Evolutionary conservation across 225 moss, liverwort and hornwort species (phyloP).

Genomic region (Climacium dendroides): DNA sequence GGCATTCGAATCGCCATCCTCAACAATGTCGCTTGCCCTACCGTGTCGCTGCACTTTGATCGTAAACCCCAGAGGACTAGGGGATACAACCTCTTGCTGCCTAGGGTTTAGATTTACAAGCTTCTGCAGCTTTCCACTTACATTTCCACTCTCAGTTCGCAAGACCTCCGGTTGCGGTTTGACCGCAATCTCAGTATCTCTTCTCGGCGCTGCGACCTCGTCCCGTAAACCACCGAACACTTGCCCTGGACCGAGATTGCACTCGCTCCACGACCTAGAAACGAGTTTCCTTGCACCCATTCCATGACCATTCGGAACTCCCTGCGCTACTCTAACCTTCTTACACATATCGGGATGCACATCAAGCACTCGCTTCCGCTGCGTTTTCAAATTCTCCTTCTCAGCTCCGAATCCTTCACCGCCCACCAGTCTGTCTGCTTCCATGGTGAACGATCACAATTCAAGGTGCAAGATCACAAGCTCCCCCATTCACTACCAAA

Average conservation of each 20-base stretch:
- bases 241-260: conserved; percentile 17
- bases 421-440: background rate
- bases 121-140: background rate
- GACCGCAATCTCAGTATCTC: background rate
- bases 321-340: conserved; percentile 4
- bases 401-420: background rate
- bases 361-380: conserved; percentile 15
- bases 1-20: background rate
- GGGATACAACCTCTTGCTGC: background rate
- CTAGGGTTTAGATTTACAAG: background rate
- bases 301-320: background rate
- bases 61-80: conserved; percentile 16
- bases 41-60: conserved; percentile 45
- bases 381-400: conserved; percentile 26
- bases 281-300: background rate
- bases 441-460: background rate
- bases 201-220: background rate
- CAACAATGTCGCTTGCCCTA: background rate
- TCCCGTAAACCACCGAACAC: background rate
- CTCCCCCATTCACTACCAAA: background rate
- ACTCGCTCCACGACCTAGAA: conserved; percentile 32
- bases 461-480: background rate
- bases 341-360: background rate
- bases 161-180: background rate
- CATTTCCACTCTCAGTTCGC: background rate